Percentiles rank a stretch among this genome's conserved stretches.
phyloP scores from a whole-genome alignment of 441 rosid genomes.

The Capsella rubella region DNA sequence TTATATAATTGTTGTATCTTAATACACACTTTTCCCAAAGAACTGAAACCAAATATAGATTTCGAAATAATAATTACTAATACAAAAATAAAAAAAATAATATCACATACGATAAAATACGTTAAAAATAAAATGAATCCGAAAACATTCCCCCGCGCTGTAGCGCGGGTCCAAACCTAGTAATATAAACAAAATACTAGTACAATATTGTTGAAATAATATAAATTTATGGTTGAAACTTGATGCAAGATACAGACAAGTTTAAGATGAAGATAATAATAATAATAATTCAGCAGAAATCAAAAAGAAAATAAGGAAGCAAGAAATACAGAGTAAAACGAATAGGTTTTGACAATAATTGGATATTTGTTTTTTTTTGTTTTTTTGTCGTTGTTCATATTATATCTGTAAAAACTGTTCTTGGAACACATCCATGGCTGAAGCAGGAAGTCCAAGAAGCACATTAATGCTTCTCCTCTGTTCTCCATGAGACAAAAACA shows the following conservation, averaged over 20 bases:
- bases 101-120: too few species aligned
- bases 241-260: conserved; percentile 42
- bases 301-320: background rate
- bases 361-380: background rate
- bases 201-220: conserved; percentile 26
- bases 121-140: too few species aligned
- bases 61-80: too few species aligned
- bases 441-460: conserved; percentile 82
- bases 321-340: conserved; percentile 37
- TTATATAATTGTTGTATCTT: too few species aligned
- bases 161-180: too few species aligned
- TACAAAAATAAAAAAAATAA: too few species aligned
- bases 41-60: too few species aligned
- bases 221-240: conserved; percentile 37
- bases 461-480: conserved; percentile 81
- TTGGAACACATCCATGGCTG: conserved; percentile 75
- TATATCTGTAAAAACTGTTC: conserved; percentile 55
- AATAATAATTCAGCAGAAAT: conserved; percentile 35
- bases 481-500: conserved; percentile 85
- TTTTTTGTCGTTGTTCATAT: background rate
- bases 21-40: too few species aligned
- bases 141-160: too few species aligned
- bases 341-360: conserved; percentile 36
- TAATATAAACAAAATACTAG: background rate
- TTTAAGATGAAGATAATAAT: conserved; percentile 29